Evolutionary conservation across 345 rosid species (phyloP), one percentile per base, ranked within the genome.

Genomic region (Geranium brycei): DNA sequence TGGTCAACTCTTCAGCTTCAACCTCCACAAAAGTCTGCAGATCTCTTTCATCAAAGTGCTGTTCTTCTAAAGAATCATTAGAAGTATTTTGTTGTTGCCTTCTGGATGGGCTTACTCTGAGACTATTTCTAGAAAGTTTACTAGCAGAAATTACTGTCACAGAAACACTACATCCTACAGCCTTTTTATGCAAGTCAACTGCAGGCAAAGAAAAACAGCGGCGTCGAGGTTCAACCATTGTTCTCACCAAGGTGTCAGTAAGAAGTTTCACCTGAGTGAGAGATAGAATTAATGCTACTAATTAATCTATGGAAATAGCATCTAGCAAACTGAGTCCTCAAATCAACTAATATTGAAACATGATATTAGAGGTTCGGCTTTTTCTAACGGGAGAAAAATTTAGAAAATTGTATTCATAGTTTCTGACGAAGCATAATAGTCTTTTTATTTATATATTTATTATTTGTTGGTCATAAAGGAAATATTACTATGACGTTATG

Each of bases 141-240:
- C 75, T 80, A 19, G 86, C 97, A 17, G 97, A 87, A 67, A 85
- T 68, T 1, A 90, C 96, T 4, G 82, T 83, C 63, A 93, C 97
- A 14, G 85, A 75, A 58, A 93, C 67, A 62, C 79, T 83, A 64
- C 99, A 97, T 17, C 91, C 91, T 23, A 90, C 81, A 28, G 86
- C 97, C 69, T 80, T 87, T 79, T 90, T 93, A 80, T 85, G 77
- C 68, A 93, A 85, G 65, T 93, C 89, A 4, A 74, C 76, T 0
- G 92, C 82, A 0, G 99, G 91, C 75, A 93, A 75, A 28, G 90
- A 80, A 69, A 63, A 79, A 78, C 97, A 90, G 51, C 81, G 87
- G 1, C 99, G 86, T 12, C 81, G 84, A 64, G 99, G 99, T 68
- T 93, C 99, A 53, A 93, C 95, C 99, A 90, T 86, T 60, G 86